Base-by-base conservation (phyloP, 2,329 filamentous ascomycete species). In the Colletotrichum sp. region DNA sequence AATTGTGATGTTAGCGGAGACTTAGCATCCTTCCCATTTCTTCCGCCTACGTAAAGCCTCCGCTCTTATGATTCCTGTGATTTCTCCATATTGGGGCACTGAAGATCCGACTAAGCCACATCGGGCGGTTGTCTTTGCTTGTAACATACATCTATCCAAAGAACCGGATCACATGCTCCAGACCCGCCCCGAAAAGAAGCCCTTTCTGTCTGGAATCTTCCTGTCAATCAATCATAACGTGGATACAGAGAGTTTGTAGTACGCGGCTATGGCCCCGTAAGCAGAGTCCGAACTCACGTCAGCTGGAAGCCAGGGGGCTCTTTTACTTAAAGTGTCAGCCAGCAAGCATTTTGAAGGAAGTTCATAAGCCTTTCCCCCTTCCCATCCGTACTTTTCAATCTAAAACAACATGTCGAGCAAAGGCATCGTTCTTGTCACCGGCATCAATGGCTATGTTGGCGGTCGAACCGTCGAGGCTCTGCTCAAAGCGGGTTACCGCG, bases 371-470 rank as follows among this genome's bases (percentile, higher is more conserved):
- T 48, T 13, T 4, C 6, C 6, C 10, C 4, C n/a, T 48, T 12
- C 18, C 18, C 38, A 43, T 43, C 12, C 15, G 7, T 16, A 36
- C 6, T 6, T 21, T 13, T 21, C 6, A 13, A 48, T 48, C n/a
- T 21, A 3, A 3, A 12, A 21, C 6, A 52, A 21, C 6, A 52
- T 52, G n/a, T 13, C n/a, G 43, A 52, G n/a, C 43, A 52, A 52
- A 21, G 43, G 43, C 12, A 52, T 52, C 6, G 43, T 82, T 43
- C 80, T 82, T 21, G 76, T 84, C 24, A 82, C 82, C 6, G 83
- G 83, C 26, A 80, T 83, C 68, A 84, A 83, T 70, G 83, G 83
- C 76, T 84, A 81, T 75, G 82, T 84, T 58, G 83, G 76, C 21
- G 78, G 78, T 3, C 79, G 79, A 34, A 80, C 83, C 9, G 79